Base-by-base conservation (phyloP, 2,329 filamentous ascomycete genomes). In the Phoma sp. region DNA sequence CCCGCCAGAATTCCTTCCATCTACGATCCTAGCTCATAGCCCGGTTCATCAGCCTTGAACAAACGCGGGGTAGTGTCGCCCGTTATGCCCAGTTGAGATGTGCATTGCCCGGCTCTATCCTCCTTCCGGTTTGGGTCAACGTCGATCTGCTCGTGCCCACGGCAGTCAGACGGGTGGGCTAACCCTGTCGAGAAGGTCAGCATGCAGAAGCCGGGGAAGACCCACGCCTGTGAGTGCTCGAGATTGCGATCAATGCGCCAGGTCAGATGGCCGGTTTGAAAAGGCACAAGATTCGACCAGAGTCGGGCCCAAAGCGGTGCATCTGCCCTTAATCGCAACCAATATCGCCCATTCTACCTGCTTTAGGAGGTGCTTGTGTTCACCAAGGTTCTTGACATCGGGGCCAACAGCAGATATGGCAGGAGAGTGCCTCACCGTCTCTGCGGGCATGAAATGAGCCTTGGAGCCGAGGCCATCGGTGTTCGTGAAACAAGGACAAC, bases 121-220 rank as follows among this genome's bases (percentile, higher is more conserved):
- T 55, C 46, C 52, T 55, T 55, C 47, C 37, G 46, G 37, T 46
- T 43, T n/a, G 43, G 47, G 43, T 56, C 37, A 51, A 56, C 25
- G 49, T 52, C 48, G 44, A 45, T 58, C 55, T 10, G 41, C 41
- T 37, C 41, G 31, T 41, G 44, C 37, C 43, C 25, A 31, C 40
- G 55, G 50, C 45, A 54, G 38, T 55, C 24, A 37, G 15, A 36
- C 46, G 43, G 45, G 50, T 47, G 46, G 35, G 15, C 55, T 58
- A 58, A 29, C 55, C 31, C 6, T 10, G 15, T 45, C 31, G n/a
- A 52, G 56, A 49, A 58, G 56, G 56, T 58, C 56, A 8, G 32
- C 24, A 25, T 19, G 8, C 45, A 44, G 22, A 27, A 37, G 37
- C 35, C 27, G 43, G 40, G 24, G 38, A 22, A 22, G 27, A 15